Base-by-base conservation (phyloP, 306 rosid species). In the Trichosanthes truncata region DNA sequence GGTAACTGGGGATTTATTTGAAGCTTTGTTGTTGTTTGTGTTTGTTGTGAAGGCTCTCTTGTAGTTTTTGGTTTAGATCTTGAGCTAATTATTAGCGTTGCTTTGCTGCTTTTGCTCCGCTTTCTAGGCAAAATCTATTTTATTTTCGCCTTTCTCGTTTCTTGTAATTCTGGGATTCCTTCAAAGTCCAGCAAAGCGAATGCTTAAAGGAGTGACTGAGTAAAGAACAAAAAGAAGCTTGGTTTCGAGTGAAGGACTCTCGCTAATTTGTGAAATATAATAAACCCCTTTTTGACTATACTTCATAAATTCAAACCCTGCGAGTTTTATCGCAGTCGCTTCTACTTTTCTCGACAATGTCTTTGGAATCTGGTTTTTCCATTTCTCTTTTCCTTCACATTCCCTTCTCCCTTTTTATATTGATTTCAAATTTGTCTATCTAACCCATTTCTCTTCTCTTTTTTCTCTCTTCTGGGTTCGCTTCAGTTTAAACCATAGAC, bases 311-410 rank as follows among this genome's bases (percentile, higher is more conserved):
- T 84, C 86, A 84, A 87, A 78, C 82, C 80, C 96, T 88, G 87
- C 80, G 81, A 87, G 87, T 86, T 86, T 85, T 88, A 87, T 81
- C 85, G 80, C 90, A 84, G 84, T 83, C 78, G 80, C 67, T 81
- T 81, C 88, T 83, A 75, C 98, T 90, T 91, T 88, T 87, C 74
- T 83, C 80, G 93, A 93, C 98, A 90, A 80, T 69, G 48, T 40
- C 87, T 89, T 93, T 77, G 93, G 91, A 89, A 85, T 88, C 85
- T 80, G 85, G 73, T 75, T 66, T 84, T 85, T 57, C 82, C 48
- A 77, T 78, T 48, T 43, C 78, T 79, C 79, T 69, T 65, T 76
- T 60, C 73, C 81, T 69, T 73, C 78, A 72, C 31, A 81, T 78
- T 75, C 77, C 18, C 69, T 73, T 66, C 80, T 79, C 77, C 53